Percentiles rank a stretch among this genome's conserved stretches.
phyloP scores from a whole-genome alignment of 176 grass and related monocot species.

The Oryza punctata region DNA sequence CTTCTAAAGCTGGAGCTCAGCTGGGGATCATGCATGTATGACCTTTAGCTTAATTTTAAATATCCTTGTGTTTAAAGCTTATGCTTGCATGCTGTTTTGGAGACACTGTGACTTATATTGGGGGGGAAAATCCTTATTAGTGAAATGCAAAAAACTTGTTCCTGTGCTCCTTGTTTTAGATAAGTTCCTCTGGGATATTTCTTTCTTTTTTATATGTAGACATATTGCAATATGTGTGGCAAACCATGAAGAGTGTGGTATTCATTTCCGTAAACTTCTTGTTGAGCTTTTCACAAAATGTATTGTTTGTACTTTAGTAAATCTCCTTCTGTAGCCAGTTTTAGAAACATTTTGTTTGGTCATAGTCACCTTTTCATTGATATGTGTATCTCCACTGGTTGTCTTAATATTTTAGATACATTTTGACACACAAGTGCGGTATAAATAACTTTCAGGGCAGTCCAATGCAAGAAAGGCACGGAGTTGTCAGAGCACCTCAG shows the following conservation, averaged over 20 bases:
- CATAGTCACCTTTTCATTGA: slow-evolving; percentile 26
- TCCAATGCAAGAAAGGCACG: slow-evolving; percentile 76
- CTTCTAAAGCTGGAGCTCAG: slow-evolving; percentile 54
- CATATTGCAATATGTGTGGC: not conserved
- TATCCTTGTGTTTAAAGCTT: slow-evolving; percentile 27
- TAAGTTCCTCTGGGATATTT: not conserved
- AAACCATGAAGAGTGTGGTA: not conserved
- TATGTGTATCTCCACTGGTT: slow-evolving; percentile 26
- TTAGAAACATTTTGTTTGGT: slow-evolving; percentile 28
- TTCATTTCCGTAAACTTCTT: slow-evolving; percentile 16
- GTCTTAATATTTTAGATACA: slow-evolving; percentile 13
- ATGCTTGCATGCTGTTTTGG: slow-evolving; percentile 10
- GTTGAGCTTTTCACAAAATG: not conserved
- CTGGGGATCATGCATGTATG: slow-evolving; percentile 47
- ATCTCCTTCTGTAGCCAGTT: slow-evolving; percentile 28
- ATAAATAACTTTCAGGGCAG: slow-evolving; percentile 55
- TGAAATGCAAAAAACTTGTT: slow-evolving; percentile 15
- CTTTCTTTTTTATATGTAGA: not conserved
- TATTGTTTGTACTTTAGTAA: not conserved
- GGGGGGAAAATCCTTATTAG: not conserved
- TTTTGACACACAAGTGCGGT: slow-evolving; percentile 31
- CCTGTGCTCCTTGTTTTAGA: not conserved
- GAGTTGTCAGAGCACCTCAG: slow-evolving; percentile 46
- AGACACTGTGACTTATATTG: slow-evolving; percentile 7
- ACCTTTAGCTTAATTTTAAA: slow-evolving; percentile 25